Evolutionary conservation across 2,329 filamentous ascomycete genomes (phyloP), one percentile per base, ranked within the genome.

Genomic region (Aureobasidium sp.): DNA sequence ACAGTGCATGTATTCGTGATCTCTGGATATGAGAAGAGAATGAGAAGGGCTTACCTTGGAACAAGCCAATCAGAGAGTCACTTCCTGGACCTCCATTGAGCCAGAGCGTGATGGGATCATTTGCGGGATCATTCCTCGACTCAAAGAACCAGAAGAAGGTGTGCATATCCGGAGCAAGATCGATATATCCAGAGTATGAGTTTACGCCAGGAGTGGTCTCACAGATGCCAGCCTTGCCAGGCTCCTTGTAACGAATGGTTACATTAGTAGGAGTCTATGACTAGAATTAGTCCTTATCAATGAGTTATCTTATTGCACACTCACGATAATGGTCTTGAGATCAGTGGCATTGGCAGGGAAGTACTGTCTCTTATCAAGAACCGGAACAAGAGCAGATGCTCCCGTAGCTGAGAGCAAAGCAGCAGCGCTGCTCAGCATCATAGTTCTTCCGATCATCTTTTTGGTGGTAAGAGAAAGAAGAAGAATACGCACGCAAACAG

Each of bases 61-160:
- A 88, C 3, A 89, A 72, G 1, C 87, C 86, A 66, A 88, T 85
- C 72, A 89, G 77, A 13, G 82, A 85, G 67, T 84, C 82, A 20
- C 77, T 80, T 1, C 87, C 87, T 0, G 88, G 88, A 0, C 88
- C 88, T 23, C 88, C 87, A 65, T 88, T 88, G 74, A 90, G 82
- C 84, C 87, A 90, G 36, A 90, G 84, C 0, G 84, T 81, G 3
- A 90, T 76, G 0, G 88, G 88, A 0, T 87, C 87, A 70, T 85
- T 85, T 11, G 75, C 71, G 1, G 88, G 83, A 71, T 87, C 82
- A 62, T 87, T 84, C 20, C 87, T 80, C 1, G 87, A 82, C 68
- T 89, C 87, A 70, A 91, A 90, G 72, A 89, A 90, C 86, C 87
- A 88, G 74, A 90, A 91, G 74, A 89, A 90, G 1, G 78, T 78